These are phyloP conservation scores for Kappamyces sp. DNA, from an alignment of 192 early-diverging fungal genomes.

Conservation along the genomic window DNA sequence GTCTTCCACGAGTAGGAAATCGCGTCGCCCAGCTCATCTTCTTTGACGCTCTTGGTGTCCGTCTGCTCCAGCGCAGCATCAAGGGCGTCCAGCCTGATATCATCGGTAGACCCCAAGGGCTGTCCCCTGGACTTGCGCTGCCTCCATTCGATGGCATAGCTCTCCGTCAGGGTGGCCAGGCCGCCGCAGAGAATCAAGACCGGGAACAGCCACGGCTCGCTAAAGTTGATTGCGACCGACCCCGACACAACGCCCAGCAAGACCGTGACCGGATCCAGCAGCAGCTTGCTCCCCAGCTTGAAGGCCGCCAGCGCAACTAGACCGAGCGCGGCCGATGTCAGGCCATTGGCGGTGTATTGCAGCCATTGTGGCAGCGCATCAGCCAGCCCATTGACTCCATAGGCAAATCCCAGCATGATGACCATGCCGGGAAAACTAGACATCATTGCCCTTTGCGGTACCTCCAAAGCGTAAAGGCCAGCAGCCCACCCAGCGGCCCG, in stretches of 20 bases:
- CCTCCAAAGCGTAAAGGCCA: slow-evolving; percentile 40
- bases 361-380: slow-evolving; percentile 40
- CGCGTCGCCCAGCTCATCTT: neutral
- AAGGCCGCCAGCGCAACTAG: slow-evolving; percentile 55
- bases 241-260: neutral
- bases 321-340: slow-evolving; percentile 50
- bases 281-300: slow-evolving; percentile 30
- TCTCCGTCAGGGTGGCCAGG: slow-evolving; percentile 15
- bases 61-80: neutral
- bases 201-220: slow-evolving; percentile 39
- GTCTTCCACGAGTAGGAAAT: neutral
- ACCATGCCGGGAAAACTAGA: slow-evolving; percentile 48
- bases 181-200: slow-evolving; percentile 46
- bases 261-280: neutral
- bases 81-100: neutral
- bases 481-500: slow-evolving; percentile 26
- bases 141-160: neutral
- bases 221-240: slow-evolving; percentile 31
- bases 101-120: neutral
- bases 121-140: neutral
- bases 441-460: neutral
- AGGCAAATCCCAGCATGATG: slow-evolving; percentile 48
- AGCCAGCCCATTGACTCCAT: slow-evolving; percentile 33
- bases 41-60: neutral
- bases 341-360: slow-evolving; percentile 43